Evolutionary conservation across 352 stramenopile genomes (phyloP).

Genomic region (Pythium vanterpoolii): DNA sequence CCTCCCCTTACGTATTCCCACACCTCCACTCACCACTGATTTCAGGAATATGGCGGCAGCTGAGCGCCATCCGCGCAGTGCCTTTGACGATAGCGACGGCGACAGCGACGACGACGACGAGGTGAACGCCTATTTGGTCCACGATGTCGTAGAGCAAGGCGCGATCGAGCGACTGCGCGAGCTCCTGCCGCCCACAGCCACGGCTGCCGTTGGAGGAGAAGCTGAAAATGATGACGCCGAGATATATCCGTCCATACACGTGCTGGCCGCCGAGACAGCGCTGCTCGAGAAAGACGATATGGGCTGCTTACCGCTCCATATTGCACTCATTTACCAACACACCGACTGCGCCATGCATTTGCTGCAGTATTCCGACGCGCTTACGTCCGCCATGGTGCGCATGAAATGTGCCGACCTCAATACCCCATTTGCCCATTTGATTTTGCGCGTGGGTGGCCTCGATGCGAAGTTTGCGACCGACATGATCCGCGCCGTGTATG

Average conservation of each 20-base stretch:
- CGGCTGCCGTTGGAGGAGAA: background rate
- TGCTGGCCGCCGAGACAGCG: slow-evolving; percentile 48
- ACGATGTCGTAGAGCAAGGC: slow-evolving; percentile 62
- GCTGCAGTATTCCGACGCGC: slow-evolving; percentile 58
- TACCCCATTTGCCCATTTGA: slow-evolving; percentile 66
- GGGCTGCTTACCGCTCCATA: slow-evolving; percentile 77
- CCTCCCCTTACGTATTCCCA: background rate
- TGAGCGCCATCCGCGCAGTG: background rate
- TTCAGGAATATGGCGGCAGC: background rate
- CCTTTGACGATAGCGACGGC: slow-evolving; percentile 27
- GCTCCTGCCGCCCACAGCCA: slow-evolving; percentile 38
- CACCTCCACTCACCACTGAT: background rate
- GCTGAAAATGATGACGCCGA: background rate
- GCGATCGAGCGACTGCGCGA: slow-evolving; percentile 36
- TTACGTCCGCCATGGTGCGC: slow-evolving; percentile 62
- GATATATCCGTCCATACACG: slow-evolving; percentile 24
- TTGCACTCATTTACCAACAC: slow-evolving; percentile 62
- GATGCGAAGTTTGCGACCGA: slow-evolving; percentile 43
- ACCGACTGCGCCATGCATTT: slow-evolving; percentile 40
- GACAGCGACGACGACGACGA: slow-evolving; percentile 42
- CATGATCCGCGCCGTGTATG: slow-evolving; percentile 40
- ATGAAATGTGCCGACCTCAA: slow-evolving; percentile 60
- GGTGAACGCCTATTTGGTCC: slow-evolving; percentile 42
- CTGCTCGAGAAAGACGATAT: slow-evolving; percentile 83
- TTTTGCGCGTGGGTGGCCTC: slow-evolving; percentile 62